phyloP scores from a whole-genome alignment of 2,329 filamentous ascomycete genomes.

The Zarea fungicola region DNA sequence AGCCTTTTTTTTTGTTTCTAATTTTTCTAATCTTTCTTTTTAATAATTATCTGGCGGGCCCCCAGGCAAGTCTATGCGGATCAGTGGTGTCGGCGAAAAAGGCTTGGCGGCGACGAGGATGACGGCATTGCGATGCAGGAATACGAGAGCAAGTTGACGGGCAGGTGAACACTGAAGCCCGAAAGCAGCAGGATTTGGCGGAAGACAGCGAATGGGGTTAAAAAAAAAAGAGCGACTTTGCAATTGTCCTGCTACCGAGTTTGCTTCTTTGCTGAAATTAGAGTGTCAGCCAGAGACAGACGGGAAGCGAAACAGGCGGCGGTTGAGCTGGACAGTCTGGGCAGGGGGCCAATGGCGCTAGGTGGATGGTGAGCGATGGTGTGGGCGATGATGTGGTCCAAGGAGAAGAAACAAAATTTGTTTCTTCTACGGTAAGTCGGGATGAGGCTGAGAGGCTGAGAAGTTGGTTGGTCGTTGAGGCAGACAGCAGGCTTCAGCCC shows the following conservation, averaged over 20 bases:
- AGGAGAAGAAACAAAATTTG: not conserved
- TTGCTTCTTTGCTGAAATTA: too few species aligned
- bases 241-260: too few species aligned
- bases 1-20: too few species aligned
- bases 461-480: too few species aligned
- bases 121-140: slow-evolving; percentile 11
- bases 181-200: not conserved
- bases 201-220: too few species aligned
- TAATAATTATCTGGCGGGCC: not conserved
- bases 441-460: not conserved
- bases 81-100: slow-evolving; percentile 6
- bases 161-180: not conserved
- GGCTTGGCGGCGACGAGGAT: not conserved
- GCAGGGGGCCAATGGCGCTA: slow-evolving; percentile 3
- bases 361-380: not conserved
- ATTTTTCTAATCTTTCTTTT: too few species aligned
- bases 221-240: too few species aligned
- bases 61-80: slow-evolving; percentile 4
- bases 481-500: slow-evolving; percentile 2
- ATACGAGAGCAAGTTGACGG: slow-evolving; percentile 4
- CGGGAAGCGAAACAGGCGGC: not conserved
- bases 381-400: slow-evolving; percentile 4
- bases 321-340: not conserved
- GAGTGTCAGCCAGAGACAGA: not conserved
- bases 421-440: not conserved